Conservation (phyloP, 345 rosid genomes). For the Euphorbia tirucalli region DNA sequence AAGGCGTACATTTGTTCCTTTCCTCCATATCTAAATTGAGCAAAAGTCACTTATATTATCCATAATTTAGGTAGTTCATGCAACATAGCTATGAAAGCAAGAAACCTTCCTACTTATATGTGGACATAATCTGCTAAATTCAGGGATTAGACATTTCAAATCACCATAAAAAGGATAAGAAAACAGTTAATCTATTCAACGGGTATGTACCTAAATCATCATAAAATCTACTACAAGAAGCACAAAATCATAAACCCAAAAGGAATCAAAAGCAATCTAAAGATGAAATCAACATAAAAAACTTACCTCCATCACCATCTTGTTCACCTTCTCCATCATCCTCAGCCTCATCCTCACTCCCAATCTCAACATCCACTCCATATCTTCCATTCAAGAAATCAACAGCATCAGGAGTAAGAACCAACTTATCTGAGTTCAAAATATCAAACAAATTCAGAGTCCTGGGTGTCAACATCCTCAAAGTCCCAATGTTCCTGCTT, state of each 20-base stretch:
- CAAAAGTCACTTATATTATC: too few species aligned
- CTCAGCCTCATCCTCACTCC: slow-evolving; percentile 37
- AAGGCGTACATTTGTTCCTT: neutral
- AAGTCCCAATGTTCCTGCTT: slow-evolving; percentile 76
- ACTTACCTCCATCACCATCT: slow-evolving; percentile 49
- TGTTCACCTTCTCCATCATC: slow-evolving; percentile 23
- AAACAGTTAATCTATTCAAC: too few species aligned
- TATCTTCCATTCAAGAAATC: slow-evolving; percentile 70
- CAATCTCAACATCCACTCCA: slow-evolving; percentile 46
- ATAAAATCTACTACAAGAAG: neutral
- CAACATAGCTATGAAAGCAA: too few species aligned
- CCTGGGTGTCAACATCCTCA: slow-evolving; percentile 87
- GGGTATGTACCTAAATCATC: neutral
- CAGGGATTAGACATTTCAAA: slow-evolving; percentile 2
- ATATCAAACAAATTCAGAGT: slow-evolving; percentile 83
- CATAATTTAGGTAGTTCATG: neutral
- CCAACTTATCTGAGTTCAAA: slow-evolving; percentile 80
- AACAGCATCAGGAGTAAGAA: slow-evolving; percentile 68
- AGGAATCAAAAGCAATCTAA: neutral
- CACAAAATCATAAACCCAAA: too few species aligned
- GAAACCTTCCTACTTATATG: too few species aligned
- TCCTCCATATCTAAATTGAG: neutral
- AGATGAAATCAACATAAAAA: neutral
- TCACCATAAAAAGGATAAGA: neutral
- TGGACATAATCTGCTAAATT: neutral